Evolutionary conservation across 306 rosid genomes (phyloP).

Genomic region (Rosa lucieae): DNA sequence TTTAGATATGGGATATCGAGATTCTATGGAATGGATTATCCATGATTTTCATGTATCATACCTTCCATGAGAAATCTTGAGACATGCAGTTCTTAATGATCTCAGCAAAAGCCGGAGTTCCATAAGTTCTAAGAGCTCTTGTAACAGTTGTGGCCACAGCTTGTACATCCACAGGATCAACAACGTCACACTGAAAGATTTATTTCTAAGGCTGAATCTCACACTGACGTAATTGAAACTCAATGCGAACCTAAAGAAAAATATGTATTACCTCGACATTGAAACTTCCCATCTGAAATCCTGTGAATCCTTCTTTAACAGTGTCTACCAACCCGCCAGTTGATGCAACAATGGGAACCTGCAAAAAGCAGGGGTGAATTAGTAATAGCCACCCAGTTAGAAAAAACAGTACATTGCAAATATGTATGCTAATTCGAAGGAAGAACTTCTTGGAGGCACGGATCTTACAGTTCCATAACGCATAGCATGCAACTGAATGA

Average conservation of each 20-base stretch:
- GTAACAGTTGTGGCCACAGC: constrained; percentile 52
- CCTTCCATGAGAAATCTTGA: constrained; percentile 89
- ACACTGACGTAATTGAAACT: background rate
- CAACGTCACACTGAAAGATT: constrained; percentile 60
- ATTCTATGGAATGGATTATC: background rate
- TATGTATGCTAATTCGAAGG: background rate
- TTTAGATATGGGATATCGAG: background rate
- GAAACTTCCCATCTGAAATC: constrained; percentile 87
- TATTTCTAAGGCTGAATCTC: constrained; percentile 11
- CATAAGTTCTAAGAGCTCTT: constrained; percentile 49
- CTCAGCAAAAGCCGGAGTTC: constrained; percentile 59
- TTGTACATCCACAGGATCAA: constrained; percentile 62
- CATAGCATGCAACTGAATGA: constrained; percentile 87
- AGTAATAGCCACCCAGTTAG: background rate
- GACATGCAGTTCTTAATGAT: constrained; percentile 71
- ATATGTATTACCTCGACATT: constrained; percentile 60
- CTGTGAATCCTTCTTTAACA: constrained; percentile 80
- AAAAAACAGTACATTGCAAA: background rate
- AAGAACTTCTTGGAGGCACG: background rate
- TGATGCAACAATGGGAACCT: constrained; percentile 83
- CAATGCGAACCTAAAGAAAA: constrained; percentile 4
- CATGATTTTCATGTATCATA: constrained; percentile 20
- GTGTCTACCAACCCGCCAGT: constrained; percentile 90
- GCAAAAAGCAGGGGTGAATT: background rate
- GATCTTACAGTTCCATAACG: constrained; percentile 68